Conservation (phyloP, 1,284 basidiomycete species). For the Malassezia brasiliensis region DNA sequence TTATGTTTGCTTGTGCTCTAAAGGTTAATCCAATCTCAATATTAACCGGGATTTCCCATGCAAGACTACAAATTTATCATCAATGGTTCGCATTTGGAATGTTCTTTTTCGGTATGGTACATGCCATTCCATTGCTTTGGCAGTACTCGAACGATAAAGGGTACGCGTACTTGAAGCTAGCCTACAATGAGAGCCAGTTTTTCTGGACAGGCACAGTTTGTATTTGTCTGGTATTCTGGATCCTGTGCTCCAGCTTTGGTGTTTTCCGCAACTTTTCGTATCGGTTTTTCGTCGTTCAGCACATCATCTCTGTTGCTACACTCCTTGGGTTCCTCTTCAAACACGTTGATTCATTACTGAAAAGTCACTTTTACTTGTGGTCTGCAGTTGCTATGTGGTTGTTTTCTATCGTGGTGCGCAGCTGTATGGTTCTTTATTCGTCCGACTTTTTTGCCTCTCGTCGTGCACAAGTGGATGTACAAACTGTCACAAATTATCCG, state of each 20-base stretch:
- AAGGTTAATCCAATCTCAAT: conserved; percentile 41
- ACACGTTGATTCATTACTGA: conserved; percentile 6
- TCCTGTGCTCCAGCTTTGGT: conserved; percentile 28
- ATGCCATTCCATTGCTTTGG: background rate
- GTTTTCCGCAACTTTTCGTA: conserved; percentile 34
- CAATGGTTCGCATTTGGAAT: conserved; percentile 24
- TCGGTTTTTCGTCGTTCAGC: conserved; percentile 41
- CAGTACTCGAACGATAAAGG: background rate
- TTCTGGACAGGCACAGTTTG: background rate
- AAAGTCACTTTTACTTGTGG: conserved; percentile 3
- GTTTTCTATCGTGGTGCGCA: conserved; percentile 5
- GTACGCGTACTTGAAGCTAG: background rate
- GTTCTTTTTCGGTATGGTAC: background rate
- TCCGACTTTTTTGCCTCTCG: conserved; percentile 7
- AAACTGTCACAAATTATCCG: background rate
- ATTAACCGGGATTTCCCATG: conserved; percentile 33
- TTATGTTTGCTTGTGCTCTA: conserved; percentile 28
- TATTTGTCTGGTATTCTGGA: conserved; percentile 20
- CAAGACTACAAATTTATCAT: conserved; percentile 40
- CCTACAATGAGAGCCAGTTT: background rate
- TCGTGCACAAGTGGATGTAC: conserved; percentile 8
- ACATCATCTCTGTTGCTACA: conserved; percentile 29
- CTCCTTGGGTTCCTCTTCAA: conserved; percentile 25
- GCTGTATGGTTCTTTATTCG: conserved; percentile 2
- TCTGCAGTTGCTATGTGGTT: conserved; percentile 9